Base-by-base conservation (phyloP, 345 rosid genomes). In the Eucalyptus rudis region DNA sequence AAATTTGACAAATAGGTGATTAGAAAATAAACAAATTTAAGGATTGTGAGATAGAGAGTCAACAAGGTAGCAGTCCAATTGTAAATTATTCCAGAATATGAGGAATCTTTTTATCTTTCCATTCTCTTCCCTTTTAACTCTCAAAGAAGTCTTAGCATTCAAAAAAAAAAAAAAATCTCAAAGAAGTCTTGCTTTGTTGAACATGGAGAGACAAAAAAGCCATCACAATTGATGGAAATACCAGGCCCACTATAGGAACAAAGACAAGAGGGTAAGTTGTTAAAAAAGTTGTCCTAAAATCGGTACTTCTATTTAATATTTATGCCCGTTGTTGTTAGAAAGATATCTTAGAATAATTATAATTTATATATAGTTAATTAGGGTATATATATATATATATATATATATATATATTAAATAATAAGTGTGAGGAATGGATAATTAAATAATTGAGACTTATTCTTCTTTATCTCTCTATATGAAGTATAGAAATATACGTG, bases 321-420 rank as follows among this genome's bases (percentile, higher is more conserved):
- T 64, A 15, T n/a, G 7, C 20, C 5, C 7, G 10, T 64, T 64
- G 16, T n/a, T n/a, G 10, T n/a, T 64, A n/a, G 20, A 15, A n/a
- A 64, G 36, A n/a, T 64, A n/a, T 64, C 10, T 64, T n/a, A 64
- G 19, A 64, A 64, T n/a, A 64, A n/a, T 64, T 66, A n/a, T 66
- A 31, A 66, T 54, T 22, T 2, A 22, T 54, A 54, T 54, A 54
- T 54, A 54, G 27, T 54, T 54, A 54, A 20, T 2, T 56, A 8
- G 12, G 2, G 0, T 54, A 0, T 52, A 1, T 17, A 3, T 17
- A 51, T n/a, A n/a, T n/a, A n/a, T n/a, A n/a, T n/a, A n/a, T n/a
- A n/a, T n/a, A n/a, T n/a, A n/a, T 49, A 20, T 19, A 8, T 54
- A 54, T 54, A 54, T 54, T 54, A 20, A 56, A 54, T 4, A 56